These are phyloP conservation scores for Lachnellula subtilissima DNA, from an alignment of 2,329 filamentous ascomycete species.

Conservation along the genomic window DNA sequence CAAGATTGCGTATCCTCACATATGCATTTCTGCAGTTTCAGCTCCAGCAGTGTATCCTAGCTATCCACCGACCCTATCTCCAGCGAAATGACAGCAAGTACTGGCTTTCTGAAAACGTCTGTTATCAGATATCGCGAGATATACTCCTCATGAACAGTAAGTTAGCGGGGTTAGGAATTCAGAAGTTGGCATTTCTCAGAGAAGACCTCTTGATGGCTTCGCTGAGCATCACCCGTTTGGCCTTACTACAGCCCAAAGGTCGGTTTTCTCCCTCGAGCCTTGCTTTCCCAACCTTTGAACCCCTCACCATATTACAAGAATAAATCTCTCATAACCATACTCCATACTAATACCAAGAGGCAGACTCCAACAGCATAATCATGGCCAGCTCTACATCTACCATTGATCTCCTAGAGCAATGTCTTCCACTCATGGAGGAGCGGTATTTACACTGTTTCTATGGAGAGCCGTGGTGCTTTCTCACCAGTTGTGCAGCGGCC, in stretches of 20 bases:
- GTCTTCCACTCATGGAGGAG: constrained; percentile 56
- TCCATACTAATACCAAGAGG: no score
- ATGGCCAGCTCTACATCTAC: constrained; percentile 58
- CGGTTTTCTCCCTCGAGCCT: background rate
- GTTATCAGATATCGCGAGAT: constrained; percentile 58
- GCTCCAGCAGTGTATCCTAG: constrained; percentile 57
- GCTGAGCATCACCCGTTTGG: constrained; percentile 57
- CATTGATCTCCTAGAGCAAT: constrained; percentile 56
- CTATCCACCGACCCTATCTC: constrained; percentile 56
- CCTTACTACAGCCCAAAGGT: constrained; percentile 52
- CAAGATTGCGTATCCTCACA: constrained; percentile 44
- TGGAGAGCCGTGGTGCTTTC: constrained; percentile 60
- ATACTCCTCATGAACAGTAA: constrained; percentile 59
- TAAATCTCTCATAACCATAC: constrained; percentile 9
- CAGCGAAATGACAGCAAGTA: constrained; percentile 57
- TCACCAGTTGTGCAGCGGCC: constrained; percentile 56
- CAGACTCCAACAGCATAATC: constrained; percentile 54
- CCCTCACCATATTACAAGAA: background rate
- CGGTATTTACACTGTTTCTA: constrained; percentile 47
- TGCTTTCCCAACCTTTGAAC: background rate
- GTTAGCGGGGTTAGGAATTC: constrained; percentile 53
- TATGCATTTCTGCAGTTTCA: constrained; percentile 58
- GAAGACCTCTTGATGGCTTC: constrained; percentile 56
- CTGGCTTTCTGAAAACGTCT: constrained; percentile 58
- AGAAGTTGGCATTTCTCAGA: constrained; percentile 54